Percentiles rank a stretch among this genome's conserved stretches.
These are phyloP conservation scores for Paxillus involutus DNA, from an alignment of 768 basidiomycete species.

Conservation along the genomic window DNA sequence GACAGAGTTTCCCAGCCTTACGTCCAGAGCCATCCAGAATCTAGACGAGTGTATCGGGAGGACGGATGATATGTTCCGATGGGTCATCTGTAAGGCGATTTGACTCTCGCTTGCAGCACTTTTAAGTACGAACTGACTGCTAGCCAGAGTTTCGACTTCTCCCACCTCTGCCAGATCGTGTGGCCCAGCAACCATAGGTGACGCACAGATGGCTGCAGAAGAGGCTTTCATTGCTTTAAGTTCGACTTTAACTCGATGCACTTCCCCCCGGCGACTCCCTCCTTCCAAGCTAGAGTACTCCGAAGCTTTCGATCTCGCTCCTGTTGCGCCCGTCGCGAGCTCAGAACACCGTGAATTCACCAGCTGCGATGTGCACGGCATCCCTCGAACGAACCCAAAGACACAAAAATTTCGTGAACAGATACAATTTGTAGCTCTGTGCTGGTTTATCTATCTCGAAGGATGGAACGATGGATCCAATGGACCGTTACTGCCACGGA, in stretches of 20 bases:
- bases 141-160: not conserved
- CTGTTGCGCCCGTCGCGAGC: not conserved
- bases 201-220: not conserved
- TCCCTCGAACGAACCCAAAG: slow-evolving; percentile 2
- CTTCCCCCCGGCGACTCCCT: not conserved
- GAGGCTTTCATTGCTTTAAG: slow-evolving; percentile 2
- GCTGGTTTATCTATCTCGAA: slow-evolving; percentile 55
- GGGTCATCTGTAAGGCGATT: too few species aligned
- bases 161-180: not conserved
- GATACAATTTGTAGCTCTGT: slow-evolving; percentile 56
- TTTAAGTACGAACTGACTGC: not conserved
- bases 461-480: slow-evolving; percentile 82
- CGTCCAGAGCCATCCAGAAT: too few species aligned
- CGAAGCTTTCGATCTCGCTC: not conserved
- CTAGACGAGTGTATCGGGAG: too few species aligned
- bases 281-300: slow-evolving; percentile 3
- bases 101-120: too few species aligned
- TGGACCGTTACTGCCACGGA: slow-evolving; percentile 72
- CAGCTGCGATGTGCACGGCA: not conserved
- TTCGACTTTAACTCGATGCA: not conserved
- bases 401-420: slow-evolving; percentile 12
- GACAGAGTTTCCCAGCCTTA: too few species aligned
- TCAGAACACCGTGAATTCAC: not conserved
- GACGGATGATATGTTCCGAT: not conserved
- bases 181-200: not conserved